Percentiles rank a stretch among this genome's conserved stretches.
Evolutionary conservation across 177 flowering plant species (phyloP).

Genomic region (Vitis hybrid): DNA sequence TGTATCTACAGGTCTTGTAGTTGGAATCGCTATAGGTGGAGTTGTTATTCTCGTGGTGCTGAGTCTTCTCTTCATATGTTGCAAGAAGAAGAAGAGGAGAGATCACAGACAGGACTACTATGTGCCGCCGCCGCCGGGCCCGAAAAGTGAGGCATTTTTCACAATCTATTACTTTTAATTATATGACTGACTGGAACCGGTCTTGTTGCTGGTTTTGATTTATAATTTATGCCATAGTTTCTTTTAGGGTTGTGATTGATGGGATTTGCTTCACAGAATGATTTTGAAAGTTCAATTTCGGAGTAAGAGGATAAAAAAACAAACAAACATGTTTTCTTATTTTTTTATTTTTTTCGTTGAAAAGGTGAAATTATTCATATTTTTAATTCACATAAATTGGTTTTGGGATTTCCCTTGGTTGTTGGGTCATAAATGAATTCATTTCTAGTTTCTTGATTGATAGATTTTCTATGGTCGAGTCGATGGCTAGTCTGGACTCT

Average conservation of each 20-base stretch:
- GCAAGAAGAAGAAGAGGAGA: constrained; percentile 61
- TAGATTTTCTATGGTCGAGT: too few relatives aligned
- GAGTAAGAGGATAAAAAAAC: too few relatives aligned
- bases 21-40: constrained; percentile 63
- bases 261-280: neutral
- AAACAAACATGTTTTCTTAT: too few relatives aligned
- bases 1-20: constrained; percentile 42
- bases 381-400: too few relatives aligned
- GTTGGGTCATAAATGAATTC: too few relatives aligned
- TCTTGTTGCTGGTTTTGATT: neutral
- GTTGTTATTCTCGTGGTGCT: constrained; percentile 39
- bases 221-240: neutral
- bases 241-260: neutral
- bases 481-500: too few relatives aligned
- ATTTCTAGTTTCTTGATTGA: too few relatives aligned
- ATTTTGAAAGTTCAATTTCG: too few relatives aligned
- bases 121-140: constrained; percentile 35
- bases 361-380: too few relatives aligned
- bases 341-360: too few relatives aligned
- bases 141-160: constrained; percentile 35
- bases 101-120: constrained; percentile 28
- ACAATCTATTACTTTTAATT: neutral
- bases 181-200: too few relatives aligned
- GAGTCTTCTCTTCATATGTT: constrained; percentile 44
- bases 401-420: too few relatives aligned